Conservation (phyloP, 2,329 filamentous ascomycete species). For the Catunica adiposa region DNA sequence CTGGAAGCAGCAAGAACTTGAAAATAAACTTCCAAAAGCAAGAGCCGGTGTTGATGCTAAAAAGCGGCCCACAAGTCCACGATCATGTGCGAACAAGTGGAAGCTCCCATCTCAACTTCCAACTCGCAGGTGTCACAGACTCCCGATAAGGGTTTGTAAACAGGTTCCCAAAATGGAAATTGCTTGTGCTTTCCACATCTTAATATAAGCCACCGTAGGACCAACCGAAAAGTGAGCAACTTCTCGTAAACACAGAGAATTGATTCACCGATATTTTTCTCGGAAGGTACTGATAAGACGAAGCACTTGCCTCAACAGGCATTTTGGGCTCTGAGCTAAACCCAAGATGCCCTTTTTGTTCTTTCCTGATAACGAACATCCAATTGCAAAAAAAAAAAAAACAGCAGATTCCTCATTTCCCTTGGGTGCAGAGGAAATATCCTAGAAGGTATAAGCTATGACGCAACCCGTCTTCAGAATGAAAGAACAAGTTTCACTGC, state of each 20-base stretch:
- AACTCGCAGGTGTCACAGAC: too few species aligned
- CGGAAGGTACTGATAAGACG: not conserved
- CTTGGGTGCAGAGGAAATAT: not conserved
- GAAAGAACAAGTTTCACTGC: not conserved
- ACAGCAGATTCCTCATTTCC: not conserved
- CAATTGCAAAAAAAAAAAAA: not conserved
- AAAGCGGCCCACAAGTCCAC: too few species aligned
- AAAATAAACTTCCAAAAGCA: too few species aligned
- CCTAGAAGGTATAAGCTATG: not conserved
- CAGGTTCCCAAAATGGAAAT: not conserved
- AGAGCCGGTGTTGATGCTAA: too few species aligned
- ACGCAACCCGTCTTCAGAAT: not conserved
- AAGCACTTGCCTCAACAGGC: not conserved
- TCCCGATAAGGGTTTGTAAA: not conserved
- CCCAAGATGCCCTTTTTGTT: too few species aligned
- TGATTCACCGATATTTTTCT: not conserved
- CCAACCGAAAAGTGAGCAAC: not conserved
- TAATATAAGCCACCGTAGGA: not conserved
- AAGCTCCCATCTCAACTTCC: too few species aligned
- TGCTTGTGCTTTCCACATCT: not conserved
- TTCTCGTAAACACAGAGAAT: not conserved
- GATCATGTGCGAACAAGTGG: not conserved
- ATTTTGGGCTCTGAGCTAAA: too few species aligned
- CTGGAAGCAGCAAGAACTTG: too few species aligned
- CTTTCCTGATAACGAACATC: too few species aligned